These are phyloP conservation scores for Psilocybe cubensis DNA, from an alignment of 768 basidiomycete species.

Conservation along the genomic window DNA sequence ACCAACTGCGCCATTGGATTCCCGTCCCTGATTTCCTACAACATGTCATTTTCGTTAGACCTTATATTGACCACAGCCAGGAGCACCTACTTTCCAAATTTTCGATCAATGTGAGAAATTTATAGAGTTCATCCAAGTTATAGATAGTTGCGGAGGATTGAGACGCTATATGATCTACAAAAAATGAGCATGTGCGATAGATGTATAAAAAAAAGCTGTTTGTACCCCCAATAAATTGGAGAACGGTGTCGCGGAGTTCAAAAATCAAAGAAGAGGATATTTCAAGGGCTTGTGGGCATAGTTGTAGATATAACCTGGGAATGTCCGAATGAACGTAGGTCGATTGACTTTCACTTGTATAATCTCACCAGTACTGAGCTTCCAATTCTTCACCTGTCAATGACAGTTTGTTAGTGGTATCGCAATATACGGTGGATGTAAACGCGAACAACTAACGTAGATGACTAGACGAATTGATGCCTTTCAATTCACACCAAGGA, in stretches of 20 bases:
- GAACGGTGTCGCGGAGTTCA: slow-evolving; percentile 39
- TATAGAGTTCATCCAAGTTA: slow-evolving; percentile 37
- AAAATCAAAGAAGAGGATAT: slow-evolving; percentile 29
- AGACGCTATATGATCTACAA: slow-evolving; percentile 41
- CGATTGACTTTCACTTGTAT: neutral
- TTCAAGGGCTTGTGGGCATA: slow-evolving; percentile 34
- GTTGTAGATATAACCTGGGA: slow-evolving; percentile 37
- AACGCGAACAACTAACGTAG: slow-evolving; percentile 38
- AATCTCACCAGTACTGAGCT: slow-evolving; percentile 41
- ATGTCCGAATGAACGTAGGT: neutral
- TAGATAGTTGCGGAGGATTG: slow-evolving; percentile 40
- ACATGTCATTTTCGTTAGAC: neutral
- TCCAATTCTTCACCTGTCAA: slow-evolving; percentile 40
- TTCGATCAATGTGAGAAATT: slow-evolving; percentile 37
- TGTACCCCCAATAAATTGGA: slow-evolving; percentile 40
- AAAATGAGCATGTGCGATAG: neutral
- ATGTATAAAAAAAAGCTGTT: neutral
- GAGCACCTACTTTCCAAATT: slow-evolving; percentile 36
- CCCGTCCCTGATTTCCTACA: slow-evolving; percentile 28
- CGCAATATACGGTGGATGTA: neutral
- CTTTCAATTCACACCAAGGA: slow-evolving; percentile 33
- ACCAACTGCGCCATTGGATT: slow-evolving; percentile 27
- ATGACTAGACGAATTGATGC: slow-evolving; percentile 39
- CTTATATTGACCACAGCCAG: neutral
- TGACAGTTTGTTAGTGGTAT: neutral